Percentiles rank a stretch among this genome's conserved stretches.
Evolutionary conservation across 2,329 filamentous ascomycete species (phyloP).

Genomic region (Ascochyta clinopodiicola): DNA sequence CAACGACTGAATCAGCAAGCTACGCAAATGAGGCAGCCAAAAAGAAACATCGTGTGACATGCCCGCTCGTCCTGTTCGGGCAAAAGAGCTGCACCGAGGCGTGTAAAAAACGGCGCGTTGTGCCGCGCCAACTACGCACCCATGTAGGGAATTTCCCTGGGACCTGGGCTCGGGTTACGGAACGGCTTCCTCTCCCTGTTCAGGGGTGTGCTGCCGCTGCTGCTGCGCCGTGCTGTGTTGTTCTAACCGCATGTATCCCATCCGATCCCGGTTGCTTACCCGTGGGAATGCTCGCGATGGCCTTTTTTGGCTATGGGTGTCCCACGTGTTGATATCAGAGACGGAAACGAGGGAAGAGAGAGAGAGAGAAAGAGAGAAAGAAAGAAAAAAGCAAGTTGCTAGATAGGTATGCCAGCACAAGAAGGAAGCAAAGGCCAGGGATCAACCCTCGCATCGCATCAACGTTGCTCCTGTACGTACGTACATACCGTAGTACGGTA

Average conservation of each 20-base stretch:
- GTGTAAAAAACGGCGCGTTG: not conserved
- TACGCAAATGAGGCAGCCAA: no score
- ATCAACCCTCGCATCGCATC: not conserved
- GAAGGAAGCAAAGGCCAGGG: not conserved
- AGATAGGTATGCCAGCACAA: not conserved
- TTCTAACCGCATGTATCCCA: no score
- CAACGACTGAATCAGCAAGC: not conserved
- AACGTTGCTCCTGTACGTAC: slow-evolving; percentile 35
- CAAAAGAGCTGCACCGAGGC: slow-evolving; percentile 1
- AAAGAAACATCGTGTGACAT: not conserved
- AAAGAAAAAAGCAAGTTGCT: no score
- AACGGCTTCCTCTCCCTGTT: slow-evolving; percentile 3
- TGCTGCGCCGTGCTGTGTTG: not conserved
- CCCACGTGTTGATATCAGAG: no score
- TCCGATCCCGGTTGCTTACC: no score
- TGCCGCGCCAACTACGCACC: not conserved
- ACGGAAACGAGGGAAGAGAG: no score
- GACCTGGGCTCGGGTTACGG: slow-evolving; percentile 4
- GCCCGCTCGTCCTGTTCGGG: not conserved
- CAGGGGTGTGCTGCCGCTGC: no score
- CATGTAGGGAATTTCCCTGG: not conserved
- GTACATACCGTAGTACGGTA: no score
- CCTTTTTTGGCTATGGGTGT: no score
- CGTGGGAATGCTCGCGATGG: no score
- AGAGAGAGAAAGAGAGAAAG: no score